Percentiles rank a stretch among this genome's conserved stretches.
Conservation (phyloP, 2,329 filamentous ascomycete species). For the Nigrospora sphaerica region DNA sequence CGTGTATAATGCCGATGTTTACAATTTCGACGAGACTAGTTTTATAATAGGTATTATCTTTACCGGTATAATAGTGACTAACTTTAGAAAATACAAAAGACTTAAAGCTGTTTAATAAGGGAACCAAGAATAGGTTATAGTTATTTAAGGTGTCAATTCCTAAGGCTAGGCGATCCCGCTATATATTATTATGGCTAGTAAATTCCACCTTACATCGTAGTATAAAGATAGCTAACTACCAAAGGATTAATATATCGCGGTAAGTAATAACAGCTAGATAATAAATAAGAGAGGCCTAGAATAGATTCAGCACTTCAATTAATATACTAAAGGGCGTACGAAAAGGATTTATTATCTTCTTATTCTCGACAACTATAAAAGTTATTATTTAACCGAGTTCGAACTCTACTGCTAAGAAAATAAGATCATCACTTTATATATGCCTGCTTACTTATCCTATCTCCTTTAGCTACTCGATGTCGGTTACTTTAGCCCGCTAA, state of each 20-base stretch:
- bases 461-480: slow-evolving; percentile 19
- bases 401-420: slow-evolving; percentile 23
- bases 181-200: no score
- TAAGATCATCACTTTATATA: slow-evolving; percentile 29
- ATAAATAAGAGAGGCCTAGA: no score
- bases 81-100: not conserved
- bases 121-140: slow-evolving; percentile 1
- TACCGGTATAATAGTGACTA: not conserved
- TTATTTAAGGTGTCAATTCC: not conserved
- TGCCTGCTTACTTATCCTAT: slow-evolving; percentile 26
- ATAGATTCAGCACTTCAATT: slow-evolving; percentile 7
- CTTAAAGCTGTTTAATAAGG: not conserved
- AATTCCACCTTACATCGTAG: not conserved
- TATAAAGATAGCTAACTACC: not conserved
- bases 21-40: no score
- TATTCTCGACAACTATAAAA: slow-evolving; percentile 29
- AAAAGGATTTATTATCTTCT: slow-evolving; percentile 23
- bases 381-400: slow-evolving; percentile 25
- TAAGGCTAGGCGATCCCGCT: not conserved
- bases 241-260: not conserved
- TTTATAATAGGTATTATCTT: not conserved
- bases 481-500: slow-evolving; percentile 15
- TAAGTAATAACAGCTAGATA: not conserved
- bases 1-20: slow-evolving; percentile 11
- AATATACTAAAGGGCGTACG: slow-evolving; percentile 14